phyloP scores from a whole-genome alignment of 192 early-diverging fungal genomes.

The Geosiphon pyriformis region DNA sequence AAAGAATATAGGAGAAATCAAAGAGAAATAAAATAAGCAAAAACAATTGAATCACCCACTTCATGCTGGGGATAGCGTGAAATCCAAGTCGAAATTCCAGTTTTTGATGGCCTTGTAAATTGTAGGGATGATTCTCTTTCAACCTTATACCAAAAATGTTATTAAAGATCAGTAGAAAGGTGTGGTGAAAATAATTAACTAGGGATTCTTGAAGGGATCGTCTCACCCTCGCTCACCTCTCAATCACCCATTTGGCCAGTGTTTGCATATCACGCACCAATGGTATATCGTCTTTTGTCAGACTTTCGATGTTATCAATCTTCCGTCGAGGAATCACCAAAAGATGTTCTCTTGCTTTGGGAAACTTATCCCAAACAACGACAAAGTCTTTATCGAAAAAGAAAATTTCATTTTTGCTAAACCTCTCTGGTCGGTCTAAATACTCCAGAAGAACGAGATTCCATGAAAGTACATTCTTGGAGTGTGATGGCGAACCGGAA shows the following conservation, averaged over 20 bases:
- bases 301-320: constrained; percentile 33
- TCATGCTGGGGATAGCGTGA: constrained; percentile 55
- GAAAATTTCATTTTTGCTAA: constrained; percentile 32
- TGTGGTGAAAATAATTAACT: background rate
- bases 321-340: constrained; percentile 47
- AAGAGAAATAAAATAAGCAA: background rate
- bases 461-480: background rate
- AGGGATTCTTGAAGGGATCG: background rate
- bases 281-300: constrained; percentile 28
- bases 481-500: too few species aligned
- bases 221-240: constrained; percentile 23
- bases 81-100: constrained; percentile 51
- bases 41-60: constrained; percentile 21
- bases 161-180: background rate
- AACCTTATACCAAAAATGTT: constrained; percentile 17
- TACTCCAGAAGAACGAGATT: constrained; percentile 31
- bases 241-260: constrained; percentile 29
- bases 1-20: background rate
- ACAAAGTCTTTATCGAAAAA: constrained; percentile 40
- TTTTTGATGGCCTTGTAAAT: constrained; percentile 22
- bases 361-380: constrained; percentile 49
- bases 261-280: constrained; percentile 32
- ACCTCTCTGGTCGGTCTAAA: constrained; percentile 34
- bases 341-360: constrained; percentile 38
- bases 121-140: too few species aligned